phyloP scores from a whole-genome alignment of 2,329 filamentous ascomycete species.

The Aureobasidium lini region DNA sequence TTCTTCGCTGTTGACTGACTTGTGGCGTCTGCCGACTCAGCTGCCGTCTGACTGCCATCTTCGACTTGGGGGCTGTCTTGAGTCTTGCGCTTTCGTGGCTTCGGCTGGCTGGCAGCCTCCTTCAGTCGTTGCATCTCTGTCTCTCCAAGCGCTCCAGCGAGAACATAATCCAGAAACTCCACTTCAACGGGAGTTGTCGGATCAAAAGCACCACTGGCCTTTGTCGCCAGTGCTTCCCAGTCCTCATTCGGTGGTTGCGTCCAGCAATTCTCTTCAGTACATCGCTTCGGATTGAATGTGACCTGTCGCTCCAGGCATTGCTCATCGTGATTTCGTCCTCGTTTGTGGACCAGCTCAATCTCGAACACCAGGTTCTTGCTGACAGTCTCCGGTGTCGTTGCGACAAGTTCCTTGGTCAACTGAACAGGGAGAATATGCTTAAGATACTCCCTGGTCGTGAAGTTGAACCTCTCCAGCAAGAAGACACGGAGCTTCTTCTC shows the following conservation, averaged over 20 bases:
- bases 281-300: constrained; percentile 21
- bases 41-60: neutral
- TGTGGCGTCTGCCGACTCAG: neutral
- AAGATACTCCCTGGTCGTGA: constrained; percentile 31
- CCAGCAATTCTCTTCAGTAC: neutral
- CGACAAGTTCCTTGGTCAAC: constrained; percentile 23
- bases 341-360: constrained; percentile 27
- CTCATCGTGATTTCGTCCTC: constrained; percentile 20
- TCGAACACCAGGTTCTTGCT: constrained; percentile 22
- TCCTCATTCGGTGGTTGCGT: constrained; percentile 20
- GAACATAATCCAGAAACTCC: constrained; percentile 30
- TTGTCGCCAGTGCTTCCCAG: constrained; percentile 24
- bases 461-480: constrained; percentile 31
- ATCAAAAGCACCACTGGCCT: constrained; percentile 28
- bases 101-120: neutral
- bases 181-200: constrained; percentile 27
- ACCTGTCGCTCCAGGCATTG: constrained; percentile 26
- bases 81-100: constrained; percentile 6
- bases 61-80: neutral
- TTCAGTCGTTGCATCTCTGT: neutral
- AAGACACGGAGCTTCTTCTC: constrained; percentile 29
- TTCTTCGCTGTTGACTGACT: neutral
- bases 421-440: constrained; percentile 33
- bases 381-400: constrained; percentile 16
- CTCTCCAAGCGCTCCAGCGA: constrained; percentile 25